phyloP scores from a whole-genome alignment of 306 rosid genomes.

The Astragalus membranaceus region DNA sequence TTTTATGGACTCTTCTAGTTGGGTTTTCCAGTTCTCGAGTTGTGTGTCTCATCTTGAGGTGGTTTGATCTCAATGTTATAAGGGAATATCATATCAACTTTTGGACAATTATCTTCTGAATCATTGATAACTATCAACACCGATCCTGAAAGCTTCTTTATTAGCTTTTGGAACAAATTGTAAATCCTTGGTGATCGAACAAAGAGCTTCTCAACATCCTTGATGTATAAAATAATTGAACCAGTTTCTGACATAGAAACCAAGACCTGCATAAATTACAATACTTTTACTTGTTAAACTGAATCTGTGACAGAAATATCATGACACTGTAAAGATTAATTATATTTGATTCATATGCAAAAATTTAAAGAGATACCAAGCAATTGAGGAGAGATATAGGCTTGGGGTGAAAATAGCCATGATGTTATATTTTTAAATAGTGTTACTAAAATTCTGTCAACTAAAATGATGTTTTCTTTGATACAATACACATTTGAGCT shows the following conservation, averaged over 20 bases:
- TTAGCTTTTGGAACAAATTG: conserved; percentile 51
- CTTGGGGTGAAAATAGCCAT: neutral
- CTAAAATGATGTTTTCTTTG: neutral
- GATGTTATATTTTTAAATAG: neutral
- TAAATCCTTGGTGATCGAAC: conserved; percentile 49
- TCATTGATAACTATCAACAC: conserved; percentile 57
- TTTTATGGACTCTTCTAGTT: conserved; percentile 57
- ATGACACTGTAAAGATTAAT: too few relatives aligned
- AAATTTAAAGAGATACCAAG: too few relatives aligned
- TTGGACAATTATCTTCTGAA: conserved; percentile 30
- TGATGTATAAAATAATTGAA: conserved; percentile 70
- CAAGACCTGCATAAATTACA: conserved; percentile 49
- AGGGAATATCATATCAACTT: conserved; percentile 55
- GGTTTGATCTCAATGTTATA: conserved; percentile 48
- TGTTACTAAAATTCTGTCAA: neutral
- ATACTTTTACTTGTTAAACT: neutral
- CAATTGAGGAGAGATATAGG: neutral
- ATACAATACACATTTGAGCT: neutral
- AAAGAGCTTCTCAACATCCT: conserved; percentile 64
- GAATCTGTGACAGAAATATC: neutral
- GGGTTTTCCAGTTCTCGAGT: conserved; percentile 49
- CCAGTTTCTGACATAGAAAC: conserved; percentile 54
- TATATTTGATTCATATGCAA: too few relatives aligned
- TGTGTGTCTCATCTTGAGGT: conserved; percentile 58
- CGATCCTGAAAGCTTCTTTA: conserved; percentile 70